phyloP scores from a whole-genome alignment of 805 yeast genomes.

The Starmerella cellae region DNA sequence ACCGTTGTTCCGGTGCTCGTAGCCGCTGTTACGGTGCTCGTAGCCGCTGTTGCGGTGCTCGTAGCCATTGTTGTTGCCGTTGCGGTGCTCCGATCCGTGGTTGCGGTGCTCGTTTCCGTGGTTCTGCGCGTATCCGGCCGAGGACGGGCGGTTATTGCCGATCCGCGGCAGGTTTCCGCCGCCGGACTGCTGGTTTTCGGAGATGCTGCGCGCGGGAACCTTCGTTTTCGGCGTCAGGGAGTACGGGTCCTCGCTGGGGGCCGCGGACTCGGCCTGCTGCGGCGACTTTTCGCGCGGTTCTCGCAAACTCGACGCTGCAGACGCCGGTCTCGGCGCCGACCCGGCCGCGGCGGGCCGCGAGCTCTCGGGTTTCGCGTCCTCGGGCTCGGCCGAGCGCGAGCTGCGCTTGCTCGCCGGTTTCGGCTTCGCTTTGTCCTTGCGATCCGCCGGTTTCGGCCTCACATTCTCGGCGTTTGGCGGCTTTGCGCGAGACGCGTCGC shows the following conservation, averaged over 20 bases:
- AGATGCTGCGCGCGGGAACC: conserved; percentile 4
- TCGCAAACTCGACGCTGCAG: background rate
- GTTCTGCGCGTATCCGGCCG: background rate
- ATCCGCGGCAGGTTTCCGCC: background rate
- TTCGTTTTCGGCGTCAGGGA: conserved; percentile 5
- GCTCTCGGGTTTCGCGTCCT: background rate
- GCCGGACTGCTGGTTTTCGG: conserved; percentile 3
- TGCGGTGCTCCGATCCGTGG: background rate
- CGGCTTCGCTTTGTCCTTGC: background rate
- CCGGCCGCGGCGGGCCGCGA: background rate
- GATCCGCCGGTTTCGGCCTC: background rate
- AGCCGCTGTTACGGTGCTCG: background rate
- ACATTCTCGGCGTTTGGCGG: background rate
- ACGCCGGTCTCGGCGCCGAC: background rate
- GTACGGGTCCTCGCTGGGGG: conserved; percentile 2
- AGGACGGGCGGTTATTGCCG: background rate
- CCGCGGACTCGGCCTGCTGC: background rate
- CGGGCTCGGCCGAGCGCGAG: background rate
- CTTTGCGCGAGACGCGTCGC: no score
- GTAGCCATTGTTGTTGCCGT: background rate
- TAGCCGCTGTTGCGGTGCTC: background rate
- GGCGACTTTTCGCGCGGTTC: background rate
- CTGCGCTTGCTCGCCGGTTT: no score
- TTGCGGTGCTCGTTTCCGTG: background rate
- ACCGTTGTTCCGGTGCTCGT: background rate